Base-by-base conservation (phyloP, 306 rosid species). In the Sechiopsis laciniata region DNA sequence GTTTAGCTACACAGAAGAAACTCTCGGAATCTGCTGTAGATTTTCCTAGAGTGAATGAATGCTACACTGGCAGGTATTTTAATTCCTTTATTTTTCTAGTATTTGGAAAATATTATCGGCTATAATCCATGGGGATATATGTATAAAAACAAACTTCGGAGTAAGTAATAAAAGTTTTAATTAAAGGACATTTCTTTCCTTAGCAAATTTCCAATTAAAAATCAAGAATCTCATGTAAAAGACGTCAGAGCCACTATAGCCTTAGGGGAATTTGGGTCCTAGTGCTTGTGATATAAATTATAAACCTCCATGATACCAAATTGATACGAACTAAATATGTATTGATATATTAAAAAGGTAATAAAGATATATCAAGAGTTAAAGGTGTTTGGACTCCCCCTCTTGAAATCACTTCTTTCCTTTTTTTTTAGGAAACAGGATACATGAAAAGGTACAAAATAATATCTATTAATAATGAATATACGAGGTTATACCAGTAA, bases 11-110 rank as follows among this genome's bases (percentile, higher is more conserved):
- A 57, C 97, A 94, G 80, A 86, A 79, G 84, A 86, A 86, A 76
- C 81, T 94, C 48, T 94, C 97, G 17, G 87, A 80, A 50, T 67
- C 96, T 52, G 78, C 89, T 68, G 89, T 94, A 57, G 98, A 94
- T 80, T 94, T 94, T 80, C 98, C 98, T 54, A 83, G 97, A 81
- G 88, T 94, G 74, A 94, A 94, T 67, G 98, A 94, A 79, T 80
- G 85, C 85, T 94, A 90, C 87, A 90, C 96, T 5, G 89, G 97
- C 74, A 94, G 98, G 97, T 89, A 83, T 64, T 37, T 54, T 71
- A 37, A 32, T 57, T 58, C 79, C 40, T 40, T 48, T 68, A 45
- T 6, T 21, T 21, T 20, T 26, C 73, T 13, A 42, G 32, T 13
- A 58, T 42, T 42, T 42, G 37, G 24, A 46, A 73, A 11, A 14